A percentile compares a stretch with the other conserved stretches of the same genome.
These are phyloP conservation scores for Dimargaris cristalligena DNA, from an alignment of 192 early-diverging fungal species.

Conservation along the genomic window DNA sequence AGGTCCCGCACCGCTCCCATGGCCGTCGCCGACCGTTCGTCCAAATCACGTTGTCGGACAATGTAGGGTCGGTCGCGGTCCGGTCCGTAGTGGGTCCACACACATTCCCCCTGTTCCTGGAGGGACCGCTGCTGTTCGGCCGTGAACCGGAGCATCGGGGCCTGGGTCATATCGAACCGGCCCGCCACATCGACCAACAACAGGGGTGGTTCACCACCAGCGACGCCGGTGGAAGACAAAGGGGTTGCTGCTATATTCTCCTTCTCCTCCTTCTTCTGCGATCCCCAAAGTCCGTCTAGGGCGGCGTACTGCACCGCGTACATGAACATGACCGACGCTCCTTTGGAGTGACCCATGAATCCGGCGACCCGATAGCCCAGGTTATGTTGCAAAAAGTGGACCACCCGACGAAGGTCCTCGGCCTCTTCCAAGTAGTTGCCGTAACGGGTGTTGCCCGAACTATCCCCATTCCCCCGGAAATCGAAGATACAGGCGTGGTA, in stretches of 20 bases:
- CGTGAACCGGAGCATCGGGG: conserved; percentile 26
- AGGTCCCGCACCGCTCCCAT: conserved; percentile 28
- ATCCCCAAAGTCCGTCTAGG: too few relatives aligned
- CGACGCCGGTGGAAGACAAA: too few relatives aligned
- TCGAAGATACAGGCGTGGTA: conserved; percentile 29
- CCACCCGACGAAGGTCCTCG: conserved; percentile 23
- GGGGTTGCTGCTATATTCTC: too few relatives aligned
- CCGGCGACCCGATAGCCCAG: conserved; percentile 15
- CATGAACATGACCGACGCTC: conserved; percentile 27
- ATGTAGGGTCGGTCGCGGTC: conserved; percentile 12
- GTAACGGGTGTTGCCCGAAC: conserved; percentile 32
- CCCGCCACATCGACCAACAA: conserved; percentile 28
- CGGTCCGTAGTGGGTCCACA: conserved; percentile 27
- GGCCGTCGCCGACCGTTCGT: conserved; percentile 16
- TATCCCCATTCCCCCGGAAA: conserved; percentile 37
- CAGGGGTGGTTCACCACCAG: too few relatives aligned
- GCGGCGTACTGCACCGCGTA: conserved; percentile 25
- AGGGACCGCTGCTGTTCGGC: conserved; percentile 22
- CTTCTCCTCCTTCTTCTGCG: too few relatives aligned
- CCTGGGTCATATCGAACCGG: conserved; percentile 29
- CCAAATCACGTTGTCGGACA: conserved; percentile 19
- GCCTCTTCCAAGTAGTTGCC: conserved; percentile 36
- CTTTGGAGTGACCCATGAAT: conserved; percentile 35
- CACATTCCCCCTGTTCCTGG: conserved; percentile 21
- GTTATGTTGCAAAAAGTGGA: conserved; percentile 16